Evolutionary conservation across 441 rosid species (phyloP).

Genomic region (Jatropha multifida): DNA sequence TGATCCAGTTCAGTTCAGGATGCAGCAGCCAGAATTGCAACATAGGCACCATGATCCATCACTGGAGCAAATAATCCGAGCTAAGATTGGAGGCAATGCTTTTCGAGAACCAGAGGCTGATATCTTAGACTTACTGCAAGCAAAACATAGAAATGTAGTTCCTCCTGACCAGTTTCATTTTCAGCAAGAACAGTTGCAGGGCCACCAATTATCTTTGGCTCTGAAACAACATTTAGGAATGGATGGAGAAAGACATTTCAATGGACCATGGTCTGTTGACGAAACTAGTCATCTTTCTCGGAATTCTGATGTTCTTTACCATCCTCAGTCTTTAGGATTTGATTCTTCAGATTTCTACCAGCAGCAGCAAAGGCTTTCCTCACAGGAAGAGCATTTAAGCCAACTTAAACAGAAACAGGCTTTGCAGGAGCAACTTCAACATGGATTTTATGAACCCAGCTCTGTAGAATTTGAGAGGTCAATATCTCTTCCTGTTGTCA

Average conservation of each 20-base stretch:
- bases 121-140: conserved; percentile 26
- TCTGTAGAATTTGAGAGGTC: conserved; percentile 17
- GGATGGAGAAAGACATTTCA: conserved; percentile 31
- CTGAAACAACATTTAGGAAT: conserved; percentile 33
- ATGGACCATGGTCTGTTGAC: conserved; percentile 28
- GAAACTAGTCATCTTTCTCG: conserved; percentile 33
- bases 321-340: conserved; percentile 30
- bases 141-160: conserved; percentile 20
- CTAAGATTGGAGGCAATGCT: conserved; percentile 27
- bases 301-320: conserved; percentile 25
- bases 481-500: conserved; percentile 23
- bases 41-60: conserved; percentile 31
- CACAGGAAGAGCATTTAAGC: conserved; percentile 32
- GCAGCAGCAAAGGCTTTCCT: conserved; percentile 29
- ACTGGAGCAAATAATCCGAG: conserved; percentile 33
- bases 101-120: conserved; percentile 26
- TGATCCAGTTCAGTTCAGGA: conserved; percentile 29
- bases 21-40: conserved; percentile 30
- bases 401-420: conserved; percentile 27
- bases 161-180: conserved; percentile 31
- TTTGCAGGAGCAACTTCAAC: conserved; percentile 31
- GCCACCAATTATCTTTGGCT: conserved; percentile 29
- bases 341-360: conserved; percentile 29
- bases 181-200: conserved; percentile 37
- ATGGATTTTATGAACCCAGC: conserved; percentile 27